A percentile compares a stretch with the other conserved stretches of the same genome.
Conservation (phyloP, 441 rosid species). For the Aleurites moluccanus region DNA sequence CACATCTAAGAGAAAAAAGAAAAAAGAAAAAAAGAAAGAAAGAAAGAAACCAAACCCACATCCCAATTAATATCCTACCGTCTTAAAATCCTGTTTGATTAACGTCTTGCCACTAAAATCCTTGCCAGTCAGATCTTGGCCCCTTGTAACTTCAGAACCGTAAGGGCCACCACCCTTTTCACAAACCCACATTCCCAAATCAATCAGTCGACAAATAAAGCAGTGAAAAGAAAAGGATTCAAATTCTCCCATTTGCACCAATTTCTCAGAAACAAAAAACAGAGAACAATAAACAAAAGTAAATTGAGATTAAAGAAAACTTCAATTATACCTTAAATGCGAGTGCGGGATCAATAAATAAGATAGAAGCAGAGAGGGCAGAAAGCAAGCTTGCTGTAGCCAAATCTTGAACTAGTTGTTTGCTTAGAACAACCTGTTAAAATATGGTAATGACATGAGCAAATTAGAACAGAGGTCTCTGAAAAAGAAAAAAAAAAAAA, state of each 20-base stretch:
- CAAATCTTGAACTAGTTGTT: conserved; percentile 19
- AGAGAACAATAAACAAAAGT: background rate
- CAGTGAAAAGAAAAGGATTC: background rate
- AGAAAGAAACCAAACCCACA: background rate
- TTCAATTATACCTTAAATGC: conserved; percentile 58
- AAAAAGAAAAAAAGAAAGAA: background rate
- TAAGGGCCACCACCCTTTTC: conserved; percentile 91
- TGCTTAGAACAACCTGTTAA: conserved; percentile 15
- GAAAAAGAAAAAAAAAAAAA: too few species aligned
- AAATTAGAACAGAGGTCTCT: background rate
- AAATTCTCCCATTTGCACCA: background rate
- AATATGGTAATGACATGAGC: background rate
- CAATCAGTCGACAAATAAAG: background rate
- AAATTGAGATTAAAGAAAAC: background rate
- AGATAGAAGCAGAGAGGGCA: conserved; percentile 63
- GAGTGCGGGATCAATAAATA: conserved; percentile 72
- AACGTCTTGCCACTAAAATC: conserved; percentile 84
- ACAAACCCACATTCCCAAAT: conserved; percentile 22
- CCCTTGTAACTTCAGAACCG: conserved; percentile 85
- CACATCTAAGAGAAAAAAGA: conserved; percentile 2
- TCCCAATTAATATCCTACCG: conserved; percentile 38
- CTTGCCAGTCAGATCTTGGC: conserved; percentile 81
- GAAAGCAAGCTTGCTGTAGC: conserved; percentile 60
- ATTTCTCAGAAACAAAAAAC: background rate
- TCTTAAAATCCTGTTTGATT: conserved; percentile 87